Evolutionary conservation across 1,139 yeast genomes (phyloP).

Genomic region (Taphrina pruni): DNA sequence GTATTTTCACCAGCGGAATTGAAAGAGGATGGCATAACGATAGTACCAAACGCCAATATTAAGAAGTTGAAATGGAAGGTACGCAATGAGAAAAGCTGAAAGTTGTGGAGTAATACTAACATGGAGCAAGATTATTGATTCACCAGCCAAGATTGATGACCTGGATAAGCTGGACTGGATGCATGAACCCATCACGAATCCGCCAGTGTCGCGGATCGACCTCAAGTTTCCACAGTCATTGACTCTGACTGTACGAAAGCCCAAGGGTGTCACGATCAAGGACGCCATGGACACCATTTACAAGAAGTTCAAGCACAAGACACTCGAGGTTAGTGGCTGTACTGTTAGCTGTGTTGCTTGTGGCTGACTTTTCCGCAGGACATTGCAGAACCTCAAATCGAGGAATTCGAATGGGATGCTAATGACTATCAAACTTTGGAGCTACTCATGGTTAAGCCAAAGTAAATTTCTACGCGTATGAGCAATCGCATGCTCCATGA

Average conservation of each 20-base stretch:
- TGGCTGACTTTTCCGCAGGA: slow-evolving; percentile 9
- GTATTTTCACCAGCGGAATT: slow-evolving; percentile 34
- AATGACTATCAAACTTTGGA: slow-evolving; percentile 38
- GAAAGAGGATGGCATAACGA: slow-evolving; percentile 33
- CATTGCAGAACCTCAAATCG: slow-evolving; percentile 37
- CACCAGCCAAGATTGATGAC: slow-evolving; percentile 36
- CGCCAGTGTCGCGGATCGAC: slow-evolving; percentile 35
- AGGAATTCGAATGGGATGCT: slow-evolving; percentile 36
- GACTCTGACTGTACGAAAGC: slow-evolving; percentile 39
- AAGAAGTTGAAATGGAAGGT: slow-evolving; percentile 39
- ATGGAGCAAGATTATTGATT: slow-evolving; percentile 10
- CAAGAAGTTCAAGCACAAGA: slow-evolving; percentile 41
- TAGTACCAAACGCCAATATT: slow-evolving; percentile 39
- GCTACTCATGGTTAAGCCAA: slow-evolving; percentile 30
- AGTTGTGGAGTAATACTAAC: not conserved
- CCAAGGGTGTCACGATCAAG: slow-evolving; percentile 40
- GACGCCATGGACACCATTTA: slow-evolving; percentile 41
- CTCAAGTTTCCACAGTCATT: slow-evolving; percentile 38
- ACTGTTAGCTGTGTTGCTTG: not conserved
- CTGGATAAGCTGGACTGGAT: slow-evolving; percentile 31
- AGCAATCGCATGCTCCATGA: not conserved
- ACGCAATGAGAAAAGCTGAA: not conserved
- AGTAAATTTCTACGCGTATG: not conserved
- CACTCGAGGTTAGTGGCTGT: slow-evolving; percentile 22
- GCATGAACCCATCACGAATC: slow-evolving; percentile 33